Conservation (phyloP, 306 rosid species). For the Quercus mongolica region DNA sequence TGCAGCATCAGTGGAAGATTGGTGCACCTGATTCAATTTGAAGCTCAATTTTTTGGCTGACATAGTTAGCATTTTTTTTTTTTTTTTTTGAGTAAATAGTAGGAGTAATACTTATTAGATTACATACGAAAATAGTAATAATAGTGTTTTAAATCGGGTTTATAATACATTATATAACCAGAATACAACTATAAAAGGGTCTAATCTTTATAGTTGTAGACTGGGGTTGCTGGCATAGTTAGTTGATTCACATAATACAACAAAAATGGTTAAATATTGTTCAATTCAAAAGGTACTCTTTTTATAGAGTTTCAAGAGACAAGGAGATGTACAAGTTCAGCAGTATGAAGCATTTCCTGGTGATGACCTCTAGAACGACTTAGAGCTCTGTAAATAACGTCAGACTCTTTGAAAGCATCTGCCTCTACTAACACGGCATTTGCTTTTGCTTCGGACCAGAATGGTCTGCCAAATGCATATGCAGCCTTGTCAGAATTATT, state of each 20-base stretch:
- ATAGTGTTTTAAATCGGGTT: too few species aligned
- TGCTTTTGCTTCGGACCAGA: constrained; percentile 62
- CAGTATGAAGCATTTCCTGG: constrained; percentile 75
- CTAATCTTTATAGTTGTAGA: too few species aligned
- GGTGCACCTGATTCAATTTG: constrained; percentile 57
- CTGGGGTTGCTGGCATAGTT: too few species aligned
- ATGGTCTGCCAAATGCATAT: constrained; percentile 45
- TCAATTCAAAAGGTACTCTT: too few species aligned
- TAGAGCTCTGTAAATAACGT: constrained; percentile 68
- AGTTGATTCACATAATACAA: too few species aligned
- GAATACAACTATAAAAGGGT: too few species aligned
- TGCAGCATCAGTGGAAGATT: constrained; percentile 83
- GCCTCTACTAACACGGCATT: constrained; percentile 80
- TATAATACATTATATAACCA: too few species aligned
- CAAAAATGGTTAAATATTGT: too few species aligned
- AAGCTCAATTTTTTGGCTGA: background rate
- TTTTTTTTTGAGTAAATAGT: too few species aligned
- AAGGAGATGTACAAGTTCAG: constrained; percentile 55
- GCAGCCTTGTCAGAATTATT: background rate
- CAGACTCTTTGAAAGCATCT: constrained; percentile 91
- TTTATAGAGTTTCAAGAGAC: background rate
- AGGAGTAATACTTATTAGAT: too few species aligned
- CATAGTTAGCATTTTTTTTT: too few species aligned
- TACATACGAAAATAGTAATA: too few species aligned
- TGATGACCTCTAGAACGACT: constrained; percentile 63